These are phyloP conservation scores for Cladosporium sp. DNA, from an alignment of 2,329 filamentous ascomycete genomes.

Conservation along the genomic window DNA sequence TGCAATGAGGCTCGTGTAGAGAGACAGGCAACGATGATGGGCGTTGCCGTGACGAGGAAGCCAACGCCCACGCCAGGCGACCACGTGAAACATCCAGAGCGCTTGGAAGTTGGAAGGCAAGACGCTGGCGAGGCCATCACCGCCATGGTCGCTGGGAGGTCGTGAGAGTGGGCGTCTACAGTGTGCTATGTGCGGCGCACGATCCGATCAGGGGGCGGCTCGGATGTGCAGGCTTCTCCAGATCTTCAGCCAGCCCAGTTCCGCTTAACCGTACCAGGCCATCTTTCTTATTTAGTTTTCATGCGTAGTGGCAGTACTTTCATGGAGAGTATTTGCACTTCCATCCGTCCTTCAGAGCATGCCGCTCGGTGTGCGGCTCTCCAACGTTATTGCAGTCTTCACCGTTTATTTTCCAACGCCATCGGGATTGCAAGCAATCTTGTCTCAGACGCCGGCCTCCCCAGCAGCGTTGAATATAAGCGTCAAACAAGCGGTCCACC, in stretches of 20 bases:
- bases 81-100: slow-evolving; percentile 15
- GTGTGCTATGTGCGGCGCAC: neutral
- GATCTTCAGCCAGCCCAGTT: neutral
- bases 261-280: neutral
- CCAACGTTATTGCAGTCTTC: neutral
- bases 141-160: neutral
- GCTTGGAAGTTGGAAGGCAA: neutral
- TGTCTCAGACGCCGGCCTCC: slow-evolving; percentile 8
- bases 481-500: neutral
- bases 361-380: neutral
- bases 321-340: neutral
- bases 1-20: neutral
- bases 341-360: neutral
- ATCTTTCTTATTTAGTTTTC: neutral
- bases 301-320: neutral
- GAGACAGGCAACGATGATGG: neutral
- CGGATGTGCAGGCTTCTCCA: slow-evolving; percentile 9
- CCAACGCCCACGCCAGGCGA: neutral
- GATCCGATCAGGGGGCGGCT: neutral
- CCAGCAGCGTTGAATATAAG: slow-evolving; percentile 4
- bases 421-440: neutral
- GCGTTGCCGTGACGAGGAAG: slow-evolving; percentile 14
- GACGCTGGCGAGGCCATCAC: neutral
- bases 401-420: neutral
- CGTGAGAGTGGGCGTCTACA: neutral